These are phyloP conservation scores for Ophiocordyceps polyrhachis-furcata DNA, from an alignment of 2,329 filamentous ascomycete genomes.

Conservation along the genomic window DNA sequence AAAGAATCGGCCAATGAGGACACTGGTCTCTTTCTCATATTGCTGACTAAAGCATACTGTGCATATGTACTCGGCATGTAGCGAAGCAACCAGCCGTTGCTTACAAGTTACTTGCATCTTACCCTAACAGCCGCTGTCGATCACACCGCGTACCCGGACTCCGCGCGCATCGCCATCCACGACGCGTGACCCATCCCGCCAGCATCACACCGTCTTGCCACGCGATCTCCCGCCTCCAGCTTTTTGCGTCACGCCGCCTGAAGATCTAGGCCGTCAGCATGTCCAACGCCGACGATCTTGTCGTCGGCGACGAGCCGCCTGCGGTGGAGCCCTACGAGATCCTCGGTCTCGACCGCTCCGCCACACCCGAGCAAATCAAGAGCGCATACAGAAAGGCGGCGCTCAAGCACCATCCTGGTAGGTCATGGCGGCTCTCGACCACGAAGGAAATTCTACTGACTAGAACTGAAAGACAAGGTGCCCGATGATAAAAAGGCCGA, in stretches of 20 bases:
- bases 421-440: slow-evolving; percentile 4
- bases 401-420: slow-evolving; percentile 72
- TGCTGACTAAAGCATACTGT: neutral
- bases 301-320: slow-evolving; percentile 38
- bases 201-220: slow-evolving; percentile 1
- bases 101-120: neutral
- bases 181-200: slow-evolving; percentile 4
- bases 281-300: slow-evolving; percentile 31
- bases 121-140: neutral
- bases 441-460: slow-evolving; percentile 4
- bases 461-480: slow-evolving; percentile 50
- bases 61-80: too few relatives aligned
- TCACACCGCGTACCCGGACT: too few relatives aligned
- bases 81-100: neutral
- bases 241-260: slow-evolving; percentile 3
- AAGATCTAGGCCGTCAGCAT: slow-evolving; percentile 13
- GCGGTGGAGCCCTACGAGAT: slow-evolving; percentile 61
- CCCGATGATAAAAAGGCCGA: slow-evolving; percentile 44
- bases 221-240: neutral
- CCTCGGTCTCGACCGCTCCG: slow-evolving; percentile 50
- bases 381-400: slow-evolving; percentile 82
- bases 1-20: neutral
- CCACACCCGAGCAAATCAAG: slow-evolving; percentile 66
- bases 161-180: neutral
- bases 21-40: neutral